Evolutionary conservation across 2,329 filamentous ascomycete genomes (phyloP), one percentile per base, ranked within the genome.

Genomic region (Fusarium kyushuense): DNA sequence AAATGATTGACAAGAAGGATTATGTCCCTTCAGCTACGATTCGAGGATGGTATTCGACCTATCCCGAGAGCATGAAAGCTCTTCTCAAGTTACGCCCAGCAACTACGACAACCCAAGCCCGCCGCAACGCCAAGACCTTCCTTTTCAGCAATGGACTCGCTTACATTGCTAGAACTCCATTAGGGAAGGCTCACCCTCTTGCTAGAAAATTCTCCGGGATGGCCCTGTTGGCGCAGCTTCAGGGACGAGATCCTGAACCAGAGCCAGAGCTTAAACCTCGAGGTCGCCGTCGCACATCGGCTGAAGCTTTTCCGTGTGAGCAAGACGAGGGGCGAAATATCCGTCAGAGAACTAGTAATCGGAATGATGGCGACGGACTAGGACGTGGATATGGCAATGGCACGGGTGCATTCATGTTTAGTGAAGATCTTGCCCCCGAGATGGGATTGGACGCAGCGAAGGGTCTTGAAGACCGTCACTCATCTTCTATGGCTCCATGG

Each of bases 401-500:
- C 8, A 19, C 49, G 35, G 77, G 76, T 1, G 67, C 73, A 5
- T 46, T 77, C 11, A 72, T 78, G 3, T 70, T 80, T 9, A 78
- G 78, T n/a, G 76, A 82, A 21, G 79, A 83, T 19, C 76, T 78
- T 1, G 76, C 80, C 47, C 79, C 90, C 21, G 93, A 96, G 76
- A 78, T 92, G 25, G 92, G 90, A 21, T 88, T 92, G 78, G 87
- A 92, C 41, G 90, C 87, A 1, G 86, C 83, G 1, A 84, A 87
- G 1, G 86, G 87, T 10, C 84, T 96, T 54, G 87, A 88, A 6
- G 91, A 96, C 60, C 86, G 90, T 54, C 86, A 86, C 45, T 85
- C 83, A 1, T 85, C 83, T 4, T 83, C 82, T 17, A 76, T 84
- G 57, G 78, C 84, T 73, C 85, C 85, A 6, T 87, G 86, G 86